Evolutionary conservation across 2,329 filamentous ascomycete species (phyloP), one percentile per base, ranked within the genome.

Genomic region (Pseudopyricularia javanii): DNA sequence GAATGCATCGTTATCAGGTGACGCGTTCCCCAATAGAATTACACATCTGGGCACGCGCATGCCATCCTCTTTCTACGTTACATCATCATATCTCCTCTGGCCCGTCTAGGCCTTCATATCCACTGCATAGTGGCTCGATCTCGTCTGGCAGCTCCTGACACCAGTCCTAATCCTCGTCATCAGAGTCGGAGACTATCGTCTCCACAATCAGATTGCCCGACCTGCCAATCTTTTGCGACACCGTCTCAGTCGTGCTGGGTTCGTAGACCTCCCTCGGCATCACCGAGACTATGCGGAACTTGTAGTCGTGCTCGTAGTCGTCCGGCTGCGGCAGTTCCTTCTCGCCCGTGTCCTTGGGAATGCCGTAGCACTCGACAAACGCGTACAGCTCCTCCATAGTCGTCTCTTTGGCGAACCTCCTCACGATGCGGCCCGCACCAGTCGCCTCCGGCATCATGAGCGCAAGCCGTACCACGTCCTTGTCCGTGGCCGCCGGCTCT

Each of bases 191-290:
- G 54, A 60, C 57, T 34, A 64, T 53, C 54, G 77, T 76, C 70
- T 98, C 93, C 12, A 97, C 91, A 59, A 97, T 87, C 54, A 98
- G 70, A 67, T 94, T 95, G 3, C 86, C 89, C 58, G 88, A 91
- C 59, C 83, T 76, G 3, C 91, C 89, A 63, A 97, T 84, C 59
- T 80, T 79, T 58, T 87, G 79, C 28, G 76, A 76, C 60, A 96
- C 76, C 22, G 80, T 85, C 4, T 79, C 81, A 0, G 78, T 78
- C 35, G 73, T 71, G 53, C 82, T 80, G 5, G 91, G 71, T 56
- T 86, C 83, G 65, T 88, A 91, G 32, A 93, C 87, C 55, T 84
- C 80, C 51, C 93, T 76, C 6, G 93, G 93, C 76, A 98, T 82
- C 0, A 89, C 84, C 26, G 85, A 88, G 3, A 91, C 89, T 47